Evolutionary conservation across 2,329 filamentous ascomycete species (phyloP).

Genomic region (Drechslerella dactyloides): DNA sequence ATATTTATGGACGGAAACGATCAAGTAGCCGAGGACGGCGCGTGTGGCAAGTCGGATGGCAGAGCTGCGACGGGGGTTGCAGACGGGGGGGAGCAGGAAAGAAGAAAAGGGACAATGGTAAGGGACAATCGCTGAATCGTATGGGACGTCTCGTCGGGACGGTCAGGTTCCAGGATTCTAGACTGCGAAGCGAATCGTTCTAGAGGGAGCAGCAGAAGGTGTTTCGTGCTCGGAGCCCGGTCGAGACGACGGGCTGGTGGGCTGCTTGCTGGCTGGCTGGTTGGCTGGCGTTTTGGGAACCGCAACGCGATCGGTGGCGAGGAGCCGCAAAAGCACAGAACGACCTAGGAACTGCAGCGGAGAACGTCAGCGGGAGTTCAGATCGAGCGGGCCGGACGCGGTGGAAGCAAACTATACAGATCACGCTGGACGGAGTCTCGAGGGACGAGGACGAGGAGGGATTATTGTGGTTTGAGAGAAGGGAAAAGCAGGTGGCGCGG

Average conservation of each 20-base stretch:
- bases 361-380: not conserved
- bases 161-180: conserved; percentile 31
- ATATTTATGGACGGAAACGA: not conserved
- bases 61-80: not conserved
- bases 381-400: not conserved
- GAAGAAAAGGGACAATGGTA: not conserved
- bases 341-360: not conserved
- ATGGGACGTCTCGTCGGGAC: conserved; percentile 1
- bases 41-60: not conserved
- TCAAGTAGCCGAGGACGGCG: not conserved
- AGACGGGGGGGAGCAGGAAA: not conserved
- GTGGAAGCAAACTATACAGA: conserved; percentile 1
- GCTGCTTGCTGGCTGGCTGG: conserved; percentile 7
- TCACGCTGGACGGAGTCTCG: conserved; percentile 1
- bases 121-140: conserved; percentile 11
- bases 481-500: conserved; percentile 41
- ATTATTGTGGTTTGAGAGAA: conserved; percentile 18
- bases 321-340: conserved; percentile 1
- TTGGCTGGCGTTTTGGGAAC: conserved; percentile 7
- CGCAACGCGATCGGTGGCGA: conserved; percentile 12
- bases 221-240: not conserved
- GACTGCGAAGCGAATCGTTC: conserved; percentile 51
- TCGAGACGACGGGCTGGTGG: conserved; percentile 21
- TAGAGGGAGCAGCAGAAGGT: conserved; percentile 19
- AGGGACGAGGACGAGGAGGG: conserved; percentile 18